Conservation (phyloP, 2,329 filamentous ascomycete species). For the Pseudonectria buxi region DNA sequence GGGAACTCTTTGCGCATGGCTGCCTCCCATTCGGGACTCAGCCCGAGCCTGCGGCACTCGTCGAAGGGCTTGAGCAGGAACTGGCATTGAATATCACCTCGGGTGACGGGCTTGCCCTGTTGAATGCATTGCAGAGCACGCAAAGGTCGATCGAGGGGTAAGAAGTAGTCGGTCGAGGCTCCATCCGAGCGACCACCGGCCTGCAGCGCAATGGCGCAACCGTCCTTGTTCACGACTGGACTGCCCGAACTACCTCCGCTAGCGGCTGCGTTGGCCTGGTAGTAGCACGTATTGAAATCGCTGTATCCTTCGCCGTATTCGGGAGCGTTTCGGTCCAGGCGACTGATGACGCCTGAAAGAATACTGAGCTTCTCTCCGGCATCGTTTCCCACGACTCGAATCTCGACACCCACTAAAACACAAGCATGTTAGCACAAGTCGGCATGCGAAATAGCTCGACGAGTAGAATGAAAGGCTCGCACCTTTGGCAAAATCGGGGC, state of each 20-base stretch:
- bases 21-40: constrained; percentile 80
- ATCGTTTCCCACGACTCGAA: constrained; percentile 96
- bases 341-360: constrained; percentile 91
- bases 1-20: constrained; percentile 78
- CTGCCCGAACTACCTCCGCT: constrained; percentile 97
- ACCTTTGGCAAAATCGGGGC: constrained; percentile 76
- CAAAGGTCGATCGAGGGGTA: constrained; percentile 84
- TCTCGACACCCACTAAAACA: constrained; percentile 72
- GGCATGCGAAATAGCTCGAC: background rate
- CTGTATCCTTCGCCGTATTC: constrained; percentile 98
- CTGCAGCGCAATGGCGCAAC: constrained; percentile 84
- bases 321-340: constrained; percentile 90
- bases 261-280: constrained; percentile 93
- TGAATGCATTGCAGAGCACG: constrained; percentile 83
- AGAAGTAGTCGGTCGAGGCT: constrained; percentile 94
- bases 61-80: constrained; percentile 97
- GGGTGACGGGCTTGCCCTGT: constrained; percentile 64
- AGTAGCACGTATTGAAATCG: constrained; percentile 95
- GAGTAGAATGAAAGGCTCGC: constrained; percentile 15
- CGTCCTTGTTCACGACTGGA: constrained; percentile 94
- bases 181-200: constrained; percentile 91
- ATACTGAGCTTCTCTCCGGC: constrained; percentile 98
- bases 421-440: constrained; percentile 11
- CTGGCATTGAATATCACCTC: constrained; percentile 96
- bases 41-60: constrained; percentile 82